A percentile compares a stretch with the other conserved stretches of the same genome.
These are phyloP conservation scores for Debaryomycetaceae sp. DNA, from an alignment of 1,139 yeast genomes.

Conservation along the genomic window DNA sequence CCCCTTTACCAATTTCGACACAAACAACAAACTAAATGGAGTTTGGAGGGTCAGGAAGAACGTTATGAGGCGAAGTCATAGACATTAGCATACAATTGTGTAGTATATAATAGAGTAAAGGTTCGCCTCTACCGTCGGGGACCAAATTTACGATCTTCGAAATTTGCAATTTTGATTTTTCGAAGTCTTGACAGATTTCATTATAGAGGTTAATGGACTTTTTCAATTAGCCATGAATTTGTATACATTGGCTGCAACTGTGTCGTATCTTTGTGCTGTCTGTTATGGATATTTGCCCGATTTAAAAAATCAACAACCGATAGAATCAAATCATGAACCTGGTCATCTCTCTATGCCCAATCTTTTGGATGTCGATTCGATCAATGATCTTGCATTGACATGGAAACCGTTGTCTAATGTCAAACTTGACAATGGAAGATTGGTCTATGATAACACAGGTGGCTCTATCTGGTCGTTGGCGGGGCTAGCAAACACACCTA, in stretches of 20 bases:
- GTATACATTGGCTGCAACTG: background rate
- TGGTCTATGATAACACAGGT: slow-evolving; percentile 31
- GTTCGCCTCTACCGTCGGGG: background rate
- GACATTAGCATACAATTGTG: slow-evolving; percentile 1
- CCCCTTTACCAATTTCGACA: slow-evolving; percentile 54
- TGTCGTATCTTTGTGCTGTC: background rate
- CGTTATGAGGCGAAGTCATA: slow-evolving; percentile 47
- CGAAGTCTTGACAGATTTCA: background rate
- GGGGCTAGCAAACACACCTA: slow-evolving; percentile 23
- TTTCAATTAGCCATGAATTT: background rate
- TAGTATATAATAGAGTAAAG: background rate
- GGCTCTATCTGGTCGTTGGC: slow-evolving; percentile 51
- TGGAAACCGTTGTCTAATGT: slow-evolving; percentile 31
- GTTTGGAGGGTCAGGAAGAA: slow-evolving; percentile 63
- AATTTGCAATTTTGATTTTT: background rate
- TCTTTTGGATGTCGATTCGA: slow-evolving; percentile 20
- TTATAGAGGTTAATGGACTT: background rate
- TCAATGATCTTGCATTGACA: slow-evolving; percentile 19
- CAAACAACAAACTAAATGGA: slow-evolving; percentile 50
- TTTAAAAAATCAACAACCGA: background rate
- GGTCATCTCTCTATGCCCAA: slow-evolving; percentile 33
- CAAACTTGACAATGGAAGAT: slow-evolving; percentile 36
- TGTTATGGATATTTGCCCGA: background rate
- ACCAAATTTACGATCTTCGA: background rate
- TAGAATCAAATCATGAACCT: slow-evolving; percentile 9